A percentile compares a stretch with the other conserved stretches of the same genome.
These are phyloP conservation scores for Triticum dicoccoides DNA, from an alignment of 176 grass and related monocot genomes.

Conservation along the genomic window DNA sequence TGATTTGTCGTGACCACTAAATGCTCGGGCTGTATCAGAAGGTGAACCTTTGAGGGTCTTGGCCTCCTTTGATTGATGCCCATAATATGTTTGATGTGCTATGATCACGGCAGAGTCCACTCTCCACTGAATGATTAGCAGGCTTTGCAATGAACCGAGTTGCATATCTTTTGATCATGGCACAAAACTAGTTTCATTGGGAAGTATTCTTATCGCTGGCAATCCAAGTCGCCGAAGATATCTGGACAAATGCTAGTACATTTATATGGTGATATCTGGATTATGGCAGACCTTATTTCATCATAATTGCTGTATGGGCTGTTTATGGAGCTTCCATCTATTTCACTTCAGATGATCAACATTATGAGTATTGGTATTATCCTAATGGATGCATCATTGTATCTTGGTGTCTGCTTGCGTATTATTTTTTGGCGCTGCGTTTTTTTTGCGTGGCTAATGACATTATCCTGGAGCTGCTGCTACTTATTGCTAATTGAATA, in stretches of 20 bases:
- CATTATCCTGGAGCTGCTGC: conserved; percentile 55
- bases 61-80: conserved; percentile 35
- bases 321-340: conserved; percentile 28
- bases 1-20: conserved; percentile 29
- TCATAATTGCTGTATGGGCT: conserved; percentile 44
- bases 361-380: conserved; percentile 40
- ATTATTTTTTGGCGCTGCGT: conserved; percentile 46
- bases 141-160: conserved; percentile 44
- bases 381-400: conserved; percentile 39
- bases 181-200: conserved; percentile 45
- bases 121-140: conserved; percentile 31
- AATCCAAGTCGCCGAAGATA: conserved; percentile 53
- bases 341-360: conserved; percentile 58
- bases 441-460: conserved; percentile 68
- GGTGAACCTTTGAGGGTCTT: conserved; percentile 38
- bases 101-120: conserved; percentile 16
- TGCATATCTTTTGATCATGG: conserved; percentile 37
- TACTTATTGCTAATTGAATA: conserved; percentile 72
- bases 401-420: conserved; percentile 45
- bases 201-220: conserved; percentile 32
- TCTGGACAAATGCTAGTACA: conserved; percentile 45
- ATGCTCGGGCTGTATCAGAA: conserved; percentile 45
- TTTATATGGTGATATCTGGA: conserved; percentile 43
- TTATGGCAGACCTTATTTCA: conserved; percentile 39
- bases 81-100: conserved; percentile 21